Conservation (phyloP, 2,329 filamentous ascomycete species). For the Chaetomiaceae sp. region DNA sequence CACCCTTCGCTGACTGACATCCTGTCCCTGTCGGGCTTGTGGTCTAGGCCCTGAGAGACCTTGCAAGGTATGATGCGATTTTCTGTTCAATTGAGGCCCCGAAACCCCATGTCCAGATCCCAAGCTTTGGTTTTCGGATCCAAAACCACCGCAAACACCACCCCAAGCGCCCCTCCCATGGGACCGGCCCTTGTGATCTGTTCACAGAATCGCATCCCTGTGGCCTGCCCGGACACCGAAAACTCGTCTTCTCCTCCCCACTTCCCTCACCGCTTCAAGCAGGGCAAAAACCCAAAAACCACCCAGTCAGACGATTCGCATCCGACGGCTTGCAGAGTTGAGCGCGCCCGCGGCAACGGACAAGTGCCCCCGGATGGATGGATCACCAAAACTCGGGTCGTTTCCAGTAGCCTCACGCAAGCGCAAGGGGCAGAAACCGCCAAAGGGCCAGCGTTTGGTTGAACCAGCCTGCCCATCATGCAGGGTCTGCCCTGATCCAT, state of each 20-base stretch:
- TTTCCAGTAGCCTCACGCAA: too few species aligned
- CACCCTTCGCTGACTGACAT: slow-evolving; percentile 21
- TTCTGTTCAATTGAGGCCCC: slow-evolving; percentile 10
- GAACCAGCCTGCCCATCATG: too few species aligned
- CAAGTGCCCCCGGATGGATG: neutral
- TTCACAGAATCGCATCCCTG: neutral
- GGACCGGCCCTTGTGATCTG: neutral
- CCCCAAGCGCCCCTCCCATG: neutral
- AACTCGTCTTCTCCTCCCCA: slow-evolving; percentile 3
- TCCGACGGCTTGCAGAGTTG: neutral
- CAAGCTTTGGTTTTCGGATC: neutral
- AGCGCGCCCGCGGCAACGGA: too few species aligned
- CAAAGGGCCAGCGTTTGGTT: too few species aligned
- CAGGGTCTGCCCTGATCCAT: too few species aligned
- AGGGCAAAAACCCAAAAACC: neutral
- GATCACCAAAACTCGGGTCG: neutral
- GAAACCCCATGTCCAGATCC: slow-evolving; percentile 12
- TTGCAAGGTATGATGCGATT: slow-evolving; percentile 30
- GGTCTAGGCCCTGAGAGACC: slow-evolving; percentile 32
- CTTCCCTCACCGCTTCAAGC: slow-evolving; percentile 12
- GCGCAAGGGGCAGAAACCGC: too few species aligned
- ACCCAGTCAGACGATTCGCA: neutral
- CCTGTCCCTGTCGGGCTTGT: slow-evolving; percentile 12
- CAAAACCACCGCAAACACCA: neutral
- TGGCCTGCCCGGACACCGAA: neutral